Evolutionary conservation across 129 eudicot genomes (phyloP).

Genomic region (Kitagawia praeruptora): DNA sequence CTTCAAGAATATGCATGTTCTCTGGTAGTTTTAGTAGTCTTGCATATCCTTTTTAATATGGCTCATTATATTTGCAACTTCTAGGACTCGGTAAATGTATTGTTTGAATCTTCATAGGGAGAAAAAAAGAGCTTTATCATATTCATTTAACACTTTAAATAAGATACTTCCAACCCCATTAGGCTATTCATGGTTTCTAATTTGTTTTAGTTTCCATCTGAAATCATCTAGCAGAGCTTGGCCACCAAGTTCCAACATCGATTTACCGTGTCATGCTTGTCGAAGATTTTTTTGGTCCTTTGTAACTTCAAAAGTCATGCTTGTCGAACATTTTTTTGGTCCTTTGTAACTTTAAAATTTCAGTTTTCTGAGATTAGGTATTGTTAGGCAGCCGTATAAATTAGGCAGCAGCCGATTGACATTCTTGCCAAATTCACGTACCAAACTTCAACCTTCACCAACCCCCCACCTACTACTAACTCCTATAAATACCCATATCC

Average conservation of each 20-base stretch:
- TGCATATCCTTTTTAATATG: neutral
- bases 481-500: too few relatives aligned
- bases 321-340: too few relatives aligned
- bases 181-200: neutral
- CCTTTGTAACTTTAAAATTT: neutral
- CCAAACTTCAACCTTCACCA: too few relatives aligned
- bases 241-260: neutral
- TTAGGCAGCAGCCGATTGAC: too few relatives aligned
- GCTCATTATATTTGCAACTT: neutral
- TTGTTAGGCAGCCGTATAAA: too few relatives aligned
- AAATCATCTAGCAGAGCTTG: neutral
- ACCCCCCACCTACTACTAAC: too few relatives aligned
- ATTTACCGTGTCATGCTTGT: neutral
- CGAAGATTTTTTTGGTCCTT: neutral
- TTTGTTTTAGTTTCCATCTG: neutral
- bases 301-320: too few relatives aligned
- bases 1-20: constrained; percentile 1
- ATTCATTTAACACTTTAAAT: neutral
- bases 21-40: neutral
- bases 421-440: too few relatives aligned
- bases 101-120: neutral
- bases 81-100: neutral
- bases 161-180: neutral
- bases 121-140: neutral
- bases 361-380: neutral